These are phyloP conservation scores for Podochytrium sp. DNA, from an alignment of 192 early-diverging fungal species.

Conservation along the genomic window DNA sequence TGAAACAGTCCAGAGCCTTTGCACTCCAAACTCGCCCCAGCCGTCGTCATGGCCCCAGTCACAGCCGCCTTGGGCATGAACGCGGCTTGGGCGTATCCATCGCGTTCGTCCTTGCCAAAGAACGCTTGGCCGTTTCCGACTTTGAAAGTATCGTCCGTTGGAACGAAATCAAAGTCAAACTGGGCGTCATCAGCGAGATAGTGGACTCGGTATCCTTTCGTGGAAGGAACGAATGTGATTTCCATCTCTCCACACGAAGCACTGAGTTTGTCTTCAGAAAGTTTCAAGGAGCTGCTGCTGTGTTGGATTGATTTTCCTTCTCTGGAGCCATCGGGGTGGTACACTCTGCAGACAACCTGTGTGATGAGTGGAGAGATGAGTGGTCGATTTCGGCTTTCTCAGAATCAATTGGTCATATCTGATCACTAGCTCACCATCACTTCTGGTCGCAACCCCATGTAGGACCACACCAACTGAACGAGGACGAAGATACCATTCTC, in stretches of 20 bases:
- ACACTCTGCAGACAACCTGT: too few relatives aligned
- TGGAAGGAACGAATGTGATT: constrained; percentile 56
- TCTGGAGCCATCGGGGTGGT: too few relatives aligned
- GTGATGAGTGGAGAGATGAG: background rate
- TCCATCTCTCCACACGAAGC: constrained; percentile 76
- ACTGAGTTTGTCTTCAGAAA: constrained; percentile 72
- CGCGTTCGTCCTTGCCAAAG: constrained; percentile 58
- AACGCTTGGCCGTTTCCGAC: constrained; percentile 80
- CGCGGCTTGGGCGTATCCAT: constrained; percentile 71
- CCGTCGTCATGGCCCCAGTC: constrained; percentile 71
- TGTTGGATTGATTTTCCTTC: too few relatives aligned
- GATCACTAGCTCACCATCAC: too few relatives aligned
- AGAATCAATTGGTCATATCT: too few relatives aligned
- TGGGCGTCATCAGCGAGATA: constrained; percentile 55
- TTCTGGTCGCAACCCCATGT: constrained; percentile 47
- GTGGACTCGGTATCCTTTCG: constrained; percentile 52
- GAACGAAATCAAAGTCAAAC: constrained; percentile 69
- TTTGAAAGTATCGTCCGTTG: constrained; percentile 69
- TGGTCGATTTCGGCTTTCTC: too few relatives aligned
- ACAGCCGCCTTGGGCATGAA: constrained; percentile 80
- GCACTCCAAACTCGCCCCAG: constrained; percentile 65
- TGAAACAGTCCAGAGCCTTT: constrained; percentile 77
- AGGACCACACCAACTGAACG: constrained; percentile 85
- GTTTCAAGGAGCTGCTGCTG: too few relatives aligned
- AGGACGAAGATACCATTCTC: constrained; percentile 75